A percentile compares a stretch with the other conserved stretches of the same genome.
Conservation (phyloP, 2,329 filamentous ascomycete species). For the Hypoxylon sp. region DNA sequence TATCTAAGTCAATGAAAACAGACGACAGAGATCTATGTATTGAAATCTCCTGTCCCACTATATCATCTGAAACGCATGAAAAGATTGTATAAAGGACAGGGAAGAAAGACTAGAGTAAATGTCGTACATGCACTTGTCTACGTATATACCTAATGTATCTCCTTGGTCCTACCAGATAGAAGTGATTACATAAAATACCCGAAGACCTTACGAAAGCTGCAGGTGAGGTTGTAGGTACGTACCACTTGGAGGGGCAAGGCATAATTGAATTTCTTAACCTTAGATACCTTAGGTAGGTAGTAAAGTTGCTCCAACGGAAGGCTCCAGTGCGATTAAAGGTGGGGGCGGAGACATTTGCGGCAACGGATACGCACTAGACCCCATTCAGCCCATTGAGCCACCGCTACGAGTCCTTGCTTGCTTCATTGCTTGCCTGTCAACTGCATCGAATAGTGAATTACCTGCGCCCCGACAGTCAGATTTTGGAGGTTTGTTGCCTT, state of each 20-base stretch:
- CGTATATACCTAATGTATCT: too few relatives aligned
- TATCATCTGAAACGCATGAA: neutral
- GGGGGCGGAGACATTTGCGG: neutral
- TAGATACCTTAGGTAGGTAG: neutral
- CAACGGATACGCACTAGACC: neutral
- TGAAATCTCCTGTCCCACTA: neutral
- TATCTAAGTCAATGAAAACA: neutral
- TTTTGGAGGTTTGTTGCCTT: conserved; percentile 21
- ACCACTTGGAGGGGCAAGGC: neutral
- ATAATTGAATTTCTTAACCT: too few relatives aligned
- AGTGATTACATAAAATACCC: too few relatives aligned
- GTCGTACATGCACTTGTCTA: too few relatives aligned
- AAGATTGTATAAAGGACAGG: neutral
- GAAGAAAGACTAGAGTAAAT: neutral
- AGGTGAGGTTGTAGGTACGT: neutral
- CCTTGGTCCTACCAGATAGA: too few relatives aligned
- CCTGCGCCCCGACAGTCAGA: neutral
- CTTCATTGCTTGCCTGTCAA: too few relatives aligned
- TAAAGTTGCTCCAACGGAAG: neutral
- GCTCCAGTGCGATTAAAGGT: neutral
- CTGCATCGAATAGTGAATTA: neutral
- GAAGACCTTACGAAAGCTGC: too few relatives aligned
- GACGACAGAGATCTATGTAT: neutral
- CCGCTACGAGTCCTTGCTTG: neutral
- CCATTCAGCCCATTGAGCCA: neutral